Conservation (phyloP, 225 moss, liverwort and hornwort genomes). For the Bryoerythrophyllum caledonicum region DNA sequence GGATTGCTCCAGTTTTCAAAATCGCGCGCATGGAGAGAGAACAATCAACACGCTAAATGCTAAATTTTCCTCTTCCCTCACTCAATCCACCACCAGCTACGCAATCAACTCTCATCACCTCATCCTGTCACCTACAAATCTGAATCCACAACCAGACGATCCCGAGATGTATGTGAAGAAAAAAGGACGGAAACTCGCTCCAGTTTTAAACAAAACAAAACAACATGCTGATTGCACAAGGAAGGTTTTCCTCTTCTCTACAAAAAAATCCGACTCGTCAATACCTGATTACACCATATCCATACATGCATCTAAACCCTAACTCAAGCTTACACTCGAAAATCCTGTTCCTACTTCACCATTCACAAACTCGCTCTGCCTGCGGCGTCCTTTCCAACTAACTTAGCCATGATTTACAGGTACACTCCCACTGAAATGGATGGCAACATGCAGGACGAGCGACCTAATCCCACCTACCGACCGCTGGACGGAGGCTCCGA, state of each 20-base stretch:
- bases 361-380: background rate
- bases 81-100: too few species aligned
- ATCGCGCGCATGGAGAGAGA: background rate
- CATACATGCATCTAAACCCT: background rate
- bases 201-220: background rate
- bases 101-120: background rate
- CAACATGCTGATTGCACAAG: background rate
- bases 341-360: background rate
- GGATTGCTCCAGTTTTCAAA: background rate
- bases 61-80: background rate
- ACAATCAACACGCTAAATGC: background rate
- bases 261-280: too few species aligned
- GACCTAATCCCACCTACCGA: background rate
- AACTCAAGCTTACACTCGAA: too few species aligned
- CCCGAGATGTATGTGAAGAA: too few species aligned
- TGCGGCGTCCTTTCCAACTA: constrained; percentile 10
- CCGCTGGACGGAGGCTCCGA: background rate
- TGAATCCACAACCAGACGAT: background rate
- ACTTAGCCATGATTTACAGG: too few species aligned
- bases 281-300: background rate
- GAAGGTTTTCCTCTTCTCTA: background rate
- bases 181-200: background rate
- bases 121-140: background rate
- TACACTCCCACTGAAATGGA: background rate
- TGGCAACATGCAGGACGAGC: background rate